Evolutionary conservation across 768 basidiomycete species (phyloP).

Genomic region (Suillus placidus): DNA sequence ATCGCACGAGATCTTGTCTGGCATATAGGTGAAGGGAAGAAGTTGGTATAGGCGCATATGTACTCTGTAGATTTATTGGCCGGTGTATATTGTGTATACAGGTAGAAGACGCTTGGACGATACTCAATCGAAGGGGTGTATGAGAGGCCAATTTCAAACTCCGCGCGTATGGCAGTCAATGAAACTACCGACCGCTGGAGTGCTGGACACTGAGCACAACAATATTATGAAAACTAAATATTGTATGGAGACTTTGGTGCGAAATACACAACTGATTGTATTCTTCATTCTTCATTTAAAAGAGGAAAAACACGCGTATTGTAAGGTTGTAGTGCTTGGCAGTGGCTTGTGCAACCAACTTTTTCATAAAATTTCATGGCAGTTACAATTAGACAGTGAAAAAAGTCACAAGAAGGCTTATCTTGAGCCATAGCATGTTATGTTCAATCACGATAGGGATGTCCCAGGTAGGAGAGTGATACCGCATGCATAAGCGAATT

Average conservation of each 20-base stretch:
- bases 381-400: too few species aligned
- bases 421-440: too few species aligned
- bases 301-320: neutral
- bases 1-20: neutral
- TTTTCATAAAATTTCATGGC: neutral
- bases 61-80: neutral
- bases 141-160: neutral
- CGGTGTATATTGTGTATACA: conserved; percentile 1
- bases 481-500: too few species aligned
- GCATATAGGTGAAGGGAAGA: neutral
- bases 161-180: neutral
- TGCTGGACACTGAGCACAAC: neutral
- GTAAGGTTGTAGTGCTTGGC: neutral
- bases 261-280: neutral
- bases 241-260: neutral
- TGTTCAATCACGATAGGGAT: too few species aligned
- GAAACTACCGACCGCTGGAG: neutral
- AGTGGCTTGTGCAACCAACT: neutral
- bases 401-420: too few species aligned
- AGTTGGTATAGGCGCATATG: neutral
- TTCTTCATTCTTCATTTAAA: neutral
- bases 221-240: neutral
- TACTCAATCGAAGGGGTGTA: too few species aligned
- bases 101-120: neutral
- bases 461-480: too few species aligned